Percentiles rank a stretch among this genome's conserved stretches.
Conservation (phyloP, 2,329 filamentous ascomycete species). For the Fusarium phyllophilum region DNA sequence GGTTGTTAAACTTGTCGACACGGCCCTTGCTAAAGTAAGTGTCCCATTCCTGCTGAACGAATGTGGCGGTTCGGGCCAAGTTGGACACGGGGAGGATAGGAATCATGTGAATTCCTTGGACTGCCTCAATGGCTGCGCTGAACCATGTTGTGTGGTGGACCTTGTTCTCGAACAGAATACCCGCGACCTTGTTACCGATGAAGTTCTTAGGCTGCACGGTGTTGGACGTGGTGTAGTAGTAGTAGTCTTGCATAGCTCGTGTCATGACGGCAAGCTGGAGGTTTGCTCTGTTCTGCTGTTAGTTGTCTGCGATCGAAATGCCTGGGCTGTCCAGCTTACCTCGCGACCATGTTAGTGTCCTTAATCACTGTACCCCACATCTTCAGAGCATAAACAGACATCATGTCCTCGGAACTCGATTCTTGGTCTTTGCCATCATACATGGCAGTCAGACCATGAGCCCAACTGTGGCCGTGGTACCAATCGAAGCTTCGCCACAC, state of each 20-base stretch:
- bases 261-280: constrained; percentile 84
- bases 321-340: constrained; percentile 53
- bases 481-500: constrained; percentile 89
- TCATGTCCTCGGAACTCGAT: constrained; percentile 88
- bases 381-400: constrained; percentile 88
- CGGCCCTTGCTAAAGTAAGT: constrained; percentile 77
- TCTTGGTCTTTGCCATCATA: constrained; percentile 85
- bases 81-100: constrained; percentile 76
- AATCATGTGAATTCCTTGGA: constrained; percentile 86
- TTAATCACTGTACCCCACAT: constrained; percentile 88
- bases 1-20: constrained; percentile 72
- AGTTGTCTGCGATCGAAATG: not conserved
- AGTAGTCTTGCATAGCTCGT: constrained; percentile 81
- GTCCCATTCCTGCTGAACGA: constrained; percentile 86
- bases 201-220: constrained; percentile 77
- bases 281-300: constrained; percentile 65
- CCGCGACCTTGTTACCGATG: constrained; percentile 78
- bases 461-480: constrained; percentile 96
- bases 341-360: constrained; percentile 82
- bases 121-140: constrained; percentile 75
- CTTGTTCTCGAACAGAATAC: constrained; percentile 92
- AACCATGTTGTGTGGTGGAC: constrained; percentile 94
- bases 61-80: constrained; percentile 72
- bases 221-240: constrained; percentile 80
- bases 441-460: constrained; percentile 78